A percentile compares a stretch with the other conserved stretches of the same genome.
Conservation (phyloP, 2,329 filamentous ascomycete genomes). For the Hypoxylon sp. region DNA sequence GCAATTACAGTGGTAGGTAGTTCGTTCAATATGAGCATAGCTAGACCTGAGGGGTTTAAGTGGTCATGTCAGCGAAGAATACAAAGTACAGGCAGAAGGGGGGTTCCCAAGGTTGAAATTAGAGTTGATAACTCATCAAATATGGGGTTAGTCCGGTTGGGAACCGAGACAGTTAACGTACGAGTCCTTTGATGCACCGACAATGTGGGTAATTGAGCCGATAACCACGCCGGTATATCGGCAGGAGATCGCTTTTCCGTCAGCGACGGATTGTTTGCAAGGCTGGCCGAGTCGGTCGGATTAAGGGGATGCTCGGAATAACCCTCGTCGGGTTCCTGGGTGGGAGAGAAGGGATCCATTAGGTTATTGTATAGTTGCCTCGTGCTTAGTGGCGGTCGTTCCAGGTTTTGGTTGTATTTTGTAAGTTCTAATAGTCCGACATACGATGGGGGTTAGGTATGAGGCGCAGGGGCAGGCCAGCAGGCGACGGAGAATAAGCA, state of each 20-base stretch:
- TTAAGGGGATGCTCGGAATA: slow-evolving; percentile 83
- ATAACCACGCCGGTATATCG: slow-evolving; percentile 66
- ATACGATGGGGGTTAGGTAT: slow-evolving; percentile 21
- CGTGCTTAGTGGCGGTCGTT: slow-evolving; percentile 28
- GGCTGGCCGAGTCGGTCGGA: slow-evolving; percentile 55
- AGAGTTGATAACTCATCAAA: background rate
- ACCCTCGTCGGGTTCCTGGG: slow-evolving; percentile 81
- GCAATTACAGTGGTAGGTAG: slow-evolving; percentile 85
- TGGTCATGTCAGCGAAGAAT: slow-evolving; percentile 25
- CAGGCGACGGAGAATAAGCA: slow-evolving; percentile 11
- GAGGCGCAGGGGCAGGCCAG: slow-evolving; percentile 28
- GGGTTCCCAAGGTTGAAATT: background rate
- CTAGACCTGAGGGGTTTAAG: slow-evolving; percentile 73
- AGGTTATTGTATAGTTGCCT: slow-evolving; percentile 30
- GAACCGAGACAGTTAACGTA: slow-evolving; percentile 53
- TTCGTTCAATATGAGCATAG: slow-evolving; percentile 81
- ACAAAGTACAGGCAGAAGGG: slow-evolving; percentile 37
- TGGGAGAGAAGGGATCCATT: slow-evolving; percentile 66
- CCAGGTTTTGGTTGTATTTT: slow-evolving; percentile 17
- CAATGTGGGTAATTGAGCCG: slow-evolving; percentile 64
- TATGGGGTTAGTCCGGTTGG: slow-evolving; percentile 15
- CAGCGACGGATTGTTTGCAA: slow-evolving; percentile 52
- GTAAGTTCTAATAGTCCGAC: slow-evolving; percentile 13
- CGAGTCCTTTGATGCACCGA: slow-evolving; percentile 65
- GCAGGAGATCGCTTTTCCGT: slow-evolving; percentile 58